Evolutionary conservation across 2,329 filamentous ascomycete genomes (phyloP).

Genomic region (Verruconis gallopava): DNA sequence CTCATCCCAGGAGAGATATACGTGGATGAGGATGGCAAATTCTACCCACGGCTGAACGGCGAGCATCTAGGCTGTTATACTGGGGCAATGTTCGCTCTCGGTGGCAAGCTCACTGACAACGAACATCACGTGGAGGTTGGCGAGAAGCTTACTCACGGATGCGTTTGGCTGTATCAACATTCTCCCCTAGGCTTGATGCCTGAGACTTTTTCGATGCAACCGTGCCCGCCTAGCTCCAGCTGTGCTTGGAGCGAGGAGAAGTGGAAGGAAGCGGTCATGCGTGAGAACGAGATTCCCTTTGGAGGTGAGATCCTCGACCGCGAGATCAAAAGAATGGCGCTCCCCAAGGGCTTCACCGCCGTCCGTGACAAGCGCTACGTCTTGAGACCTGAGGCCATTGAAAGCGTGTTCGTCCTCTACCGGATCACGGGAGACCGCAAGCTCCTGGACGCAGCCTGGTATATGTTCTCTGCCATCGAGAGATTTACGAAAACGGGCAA

Average conservation of each 20-base stretch:
- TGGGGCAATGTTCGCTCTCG: slow-evolving; percentile 57
- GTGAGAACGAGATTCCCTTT: not conserved
- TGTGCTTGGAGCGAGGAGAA: slow-evolving; percentile 39
- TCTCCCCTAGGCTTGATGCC: slow-evolving; percentile 53
- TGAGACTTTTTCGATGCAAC: slow-evolving; percentile 38
- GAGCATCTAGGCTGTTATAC: slow-evolving; percentile 54
- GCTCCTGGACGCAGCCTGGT: slow-evolving; percentile 33
- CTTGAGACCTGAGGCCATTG: slow-evolving; percentile 43
- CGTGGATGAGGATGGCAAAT: not conserved
- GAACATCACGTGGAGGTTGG: slow-evolving; percentile 50
- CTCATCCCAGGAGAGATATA: slow-evolving; percentile 23
- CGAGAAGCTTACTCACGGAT: slow-evolving; percentile 52
- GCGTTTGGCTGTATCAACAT: slow-evolving; percentile 54
- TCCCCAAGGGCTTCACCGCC: slow-evolving; percentile 31
- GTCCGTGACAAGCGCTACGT: slow-evolving; percentile 36
- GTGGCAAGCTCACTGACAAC: slow-evolving; percentile 47
- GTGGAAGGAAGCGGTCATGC: not conserved
- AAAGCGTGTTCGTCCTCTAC: slow-evolving; percentile 48
- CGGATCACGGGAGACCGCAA: slow-evolving; percentile 42
- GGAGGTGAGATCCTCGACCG: slow-evolving; percentile 23
- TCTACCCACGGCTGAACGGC: slow-evolving; percentile 17
- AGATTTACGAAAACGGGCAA: slow-evolving; percentile 29
- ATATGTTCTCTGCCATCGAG: slow-evolving; percentile 34
- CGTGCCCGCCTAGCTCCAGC: slow-evolving; percentile 35
- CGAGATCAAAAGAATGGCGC: slow-evolving; percentile 20